phyloP scores from a whole-genome alignment of 306 rosid species.

The Sicyos baderoa region DNA sequence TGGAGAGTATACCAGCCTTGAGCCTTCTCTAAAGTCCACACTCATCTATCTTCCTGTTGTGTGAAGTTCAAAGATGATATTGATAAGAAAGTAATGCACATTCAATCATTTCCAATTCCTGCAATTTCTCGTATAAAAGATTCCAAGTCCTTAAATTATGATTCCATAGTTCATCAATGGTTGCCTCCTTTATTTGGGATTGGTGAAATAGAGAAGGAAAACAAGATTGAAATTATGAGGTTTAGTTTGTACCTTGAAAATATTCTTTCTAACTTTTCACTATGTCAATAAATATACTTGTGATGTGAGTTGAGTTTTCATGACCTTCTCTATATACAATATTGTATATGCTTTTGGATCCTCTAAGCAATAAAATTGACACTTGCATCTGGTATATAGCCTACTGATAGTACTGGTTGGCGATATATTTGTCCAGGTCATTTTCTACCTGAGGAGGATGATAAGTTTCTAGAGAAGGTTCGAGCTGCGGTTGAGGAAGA shows the following conservation, averaged over 20 bases:
- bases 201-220: too few relatives aligned
- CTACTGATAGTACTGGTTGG: background rate
- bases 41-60: too few relatives aligned
- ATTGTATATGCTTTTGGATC: background rate
- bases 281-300: background rate
- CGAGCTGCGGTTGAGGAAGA: constrained; percentile 88
- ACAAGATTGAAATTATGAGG: background rate
- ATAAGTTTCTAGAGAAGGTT: constrained; percentile 71
- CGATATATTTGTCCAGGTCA: constrained; percentile 50
- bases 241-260: background rate
- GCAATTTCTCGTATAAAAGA: too few relatives aligned
- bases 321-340: background rate
- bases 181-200: too few relatives aligned
- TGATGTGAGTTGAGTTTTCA: background rate
- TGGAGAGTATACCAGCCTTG: too few relatives aligned
- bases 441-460: constrained; percentile 87
- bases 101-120: too few relatives aligned
- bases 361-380: background rate
- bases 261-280: background rate
- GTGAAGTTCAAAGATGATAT: too few relatives aligned
- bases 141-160: too few relatives aligned
- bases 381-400: background rate
- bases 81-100: too few relatives aligned
- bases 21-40: too few relatives aligned
- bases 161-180: too few relatives aligned